A percentile compares a stretch with the other conserved stretches of the same genome.
Evolutionary conservation across 108 stramenopile genomes (phyloP).

Genomic region (Seminavis robusta): DNA sequence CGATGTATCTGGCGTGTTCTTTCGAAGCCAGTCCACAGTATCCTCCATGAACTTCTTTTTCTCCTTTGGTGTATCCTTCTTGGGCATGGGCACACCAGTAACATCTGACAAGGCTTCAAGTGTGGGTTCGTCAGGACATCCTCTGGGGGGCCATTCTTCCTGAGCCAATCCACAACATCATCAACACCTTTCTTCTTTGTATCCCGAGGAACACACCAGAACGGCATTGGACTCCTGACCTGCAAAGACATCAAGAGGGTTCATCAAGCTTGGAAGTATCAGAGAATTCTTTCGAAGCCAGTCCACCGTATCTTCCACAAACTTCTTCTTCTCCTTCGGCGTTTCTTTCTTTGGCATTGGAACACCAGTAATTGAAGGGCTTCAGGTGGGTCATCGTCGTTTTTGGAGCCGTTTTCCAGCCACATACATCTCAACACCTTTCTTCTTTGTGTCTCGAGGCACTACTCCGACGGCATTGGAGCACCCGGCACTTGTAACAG

Average conservation of each 20-base stretch:
- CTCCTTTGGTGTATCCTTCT: neutral
- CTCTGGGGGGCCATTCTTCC: constrained; percentile 6
- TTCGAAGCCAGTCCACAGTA: constrained; percentile 30
- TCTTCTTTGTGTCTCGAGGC: neutral
- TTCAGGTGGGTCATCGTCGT: no score
- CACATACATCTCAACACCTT: neutral
- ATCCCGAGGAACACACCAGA: neutral
- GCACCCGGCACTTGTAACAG: constrained; percentile 2
- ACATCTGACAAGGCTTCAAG: neutral
- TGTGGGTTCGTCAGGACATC: constrained; percentile 3
- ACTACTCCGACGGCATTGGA: constrained; percentile 2
- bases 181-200: neutral
- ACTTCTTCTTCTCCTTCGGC: constrained; percentile 10
- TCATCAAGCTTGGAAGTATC: constrained; percentile 6
- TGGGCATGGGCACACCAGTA: constrained; percentile 12
- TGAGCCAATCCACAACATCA: constrained; percentile 20
- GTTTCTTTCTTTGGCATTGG: no score
- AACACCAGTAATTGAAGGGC: no score
- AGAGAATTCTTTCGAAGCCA: constrained; percentile 26
- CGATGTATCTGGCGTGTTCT: neutral
- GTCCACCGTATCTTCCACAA: constrained; percentile 23
- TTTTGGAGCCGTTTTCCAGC: neutral
- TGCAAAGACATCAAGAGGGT: constrained; percentile 2
- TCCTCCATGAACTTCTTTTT: constrained; percentile 15
- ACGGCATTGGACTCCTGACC: neutral